A percentile compares a stretch with the other conserved stretches of the same genome.
These are phyloP conservation scores for Arachnopeziza araneosa DNA, from an alignment of 2,329 filamentous ascomycete genomes.

Conservation along the genomic window DNA sequence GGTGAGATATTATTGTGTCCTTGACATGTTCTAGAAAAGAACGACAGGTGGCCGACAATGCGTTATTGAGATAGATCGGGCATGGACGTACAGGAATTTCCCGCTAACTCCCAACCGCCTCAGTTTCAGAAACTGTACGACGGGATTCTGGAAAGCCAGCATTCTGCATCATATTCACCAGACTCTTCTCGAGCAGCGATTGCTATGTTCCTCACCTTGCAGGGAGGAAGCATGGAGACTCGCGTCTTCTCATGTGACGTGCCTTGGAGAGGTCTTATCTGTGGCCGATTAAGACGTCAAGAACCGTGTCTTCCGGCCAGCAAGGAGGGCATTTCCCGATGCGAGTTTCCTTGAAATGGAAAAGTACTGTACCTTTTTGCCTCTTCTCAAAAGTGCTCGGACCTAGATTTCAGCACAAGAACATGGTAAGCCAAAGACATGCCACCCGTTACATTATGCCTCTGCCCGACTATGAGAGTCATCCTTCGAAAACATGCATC, in stretches of 20 bases:
- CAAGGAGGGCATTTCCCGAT: too few relatives aligned
- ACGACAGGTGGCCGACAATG: not conserved
- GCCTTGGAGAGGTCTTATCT: not conserved
- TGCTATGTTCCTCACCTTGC: too few relatives aligned
- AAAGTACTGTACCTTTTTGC: not conserved
- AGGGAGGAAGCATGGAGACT: not conserved
- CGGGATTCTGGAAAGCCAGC: too few relatives aligned
- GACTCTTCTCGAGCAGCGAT: too few relatives aligned
- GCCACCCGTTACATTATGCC: not conserved
- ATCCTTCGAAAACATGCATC: not conserved
- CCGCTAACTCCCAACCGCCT: not conserved
- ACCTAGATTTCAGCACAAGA: not conserved
- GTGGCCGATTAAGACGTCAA: not conserved
- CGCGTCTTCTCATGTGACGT: not conserved
- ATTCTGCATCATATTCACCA: too few relatives aligned
- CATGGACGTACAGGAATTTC: not conserved
- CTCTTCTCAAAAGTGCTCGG: too few relatives aligned
- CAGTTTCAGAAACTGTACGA: not conserved
- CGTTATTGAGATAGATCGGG: not conserved
- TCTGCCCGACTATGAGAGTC: not conserved
- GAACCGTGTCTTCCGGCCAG: too few relatives aligned
- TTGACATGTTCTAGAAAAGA: not conserved
- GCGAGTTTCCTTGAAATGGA: not conserved
- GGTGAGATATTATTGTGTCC: not conserved
- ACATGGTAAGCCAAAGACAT: not conserved